Base-by-base conservation (phyloP, 2,329 filamentous ascomycete species). In the Sporothrix brasiliensis region DNA sequence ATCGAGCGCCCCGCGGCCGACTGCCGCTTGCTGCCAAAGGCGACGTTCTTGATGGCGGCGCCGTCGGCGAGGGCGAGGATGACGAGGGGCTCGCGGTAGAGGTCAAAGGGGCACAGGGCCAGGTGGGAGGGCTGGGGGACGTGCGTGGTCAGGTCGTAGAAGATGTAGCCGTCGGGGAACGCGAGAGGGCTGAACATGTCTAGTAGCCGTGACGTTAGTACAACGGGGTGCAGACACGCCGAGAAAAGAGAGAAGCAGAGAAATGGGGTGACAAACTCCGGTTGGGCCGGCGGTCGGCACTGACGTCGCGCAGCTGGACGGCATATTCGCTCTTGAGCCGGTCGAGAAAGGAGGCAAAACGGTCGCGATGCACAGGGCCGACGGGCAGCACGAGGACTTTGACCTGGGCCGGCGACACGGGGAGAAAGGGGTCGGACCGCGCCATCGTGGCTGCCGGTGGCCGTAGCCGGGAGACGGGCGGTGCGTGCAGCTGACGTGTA, bases 111-210 rank as follows among this genome's bases (percentile, higher is more conserved):
- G 50, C 91, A 91, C 53, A 97, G 82, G 24, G 92, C 87, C 56
- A 92, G 83, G 77, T 97, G 92, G 44, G 92, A 92, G 44, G 89
- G 86, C n/a, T 92, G 89, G 30, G 93, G 91, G 69, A 91, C 84
- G 76, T 93, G 90, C 72, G 92, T 93, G 71, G 91, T 89, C 73
- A 97, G 86, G 78, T 97, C 91, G 84, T 95, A 97, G 76, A 97
- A 86, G 72, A 98, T 91, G 76, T 90, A 89, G 72, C 94, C 94
- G 75, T 89, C 87, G 13, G 93, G 93, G 79, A 95, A 97, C 16
- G 91, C 92, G 76, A 95, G 83, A 53, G 94, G 94, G 71, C 93
- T 97, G 81, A 98, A 97, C 89, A 95, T 94, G 80, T 93, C 93
- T 97, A 79, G 27, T 30, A 30, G 27, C 3, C 9, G 6, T 34